Evolutionary conservation across 1,139 yeast genomes (phyloP).

Genomic region (Ogataea hybrid): DNA sequence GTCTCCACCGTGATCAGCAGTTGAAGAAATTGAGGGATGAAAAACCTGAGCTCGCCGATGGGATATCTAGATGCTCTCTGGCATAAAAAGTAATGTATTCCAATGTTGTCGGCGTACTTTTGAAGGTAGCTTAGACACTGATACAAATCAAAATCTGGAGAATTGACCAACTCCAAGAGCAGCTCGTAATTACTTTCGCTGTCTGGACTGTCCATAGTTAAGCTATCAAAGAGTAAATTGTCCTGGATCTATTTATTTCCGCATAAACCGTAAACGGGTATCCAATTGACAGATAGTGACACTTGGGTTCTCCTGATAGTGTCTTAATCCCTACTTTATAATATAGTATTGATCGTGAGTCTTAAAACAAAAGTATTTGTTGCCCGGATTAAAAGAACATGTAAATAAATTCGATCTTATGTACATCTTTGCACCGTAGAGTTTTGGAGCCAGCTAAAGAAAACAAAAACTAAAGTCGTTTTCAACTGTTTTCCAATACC

Average conservation of each 20-base stretch:
- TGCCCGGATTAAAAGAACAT: not conserved
- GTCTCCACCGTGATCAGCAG: conserved; percentile 79
- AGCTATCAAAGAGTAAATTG: not conserved
- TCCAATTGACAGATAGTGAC: not conserved
- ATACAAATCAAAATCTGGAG: conserved; percentile 60
- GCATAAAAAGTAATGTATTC: conserved; percentile 75
- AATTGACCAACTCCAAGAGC: conserved; percentile 32
- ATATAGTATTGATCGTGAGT: not conserved
- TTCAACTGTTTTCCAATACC: not conserved
- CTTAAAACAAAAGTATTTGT: not conserved
- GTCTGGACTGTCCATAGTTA: conserved; percentile 9
- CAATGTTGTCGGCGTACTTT: conserved; percentile 65
- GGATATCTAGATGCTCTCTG: conserved; percentile 55
- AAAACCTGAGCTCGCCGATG: conserved; percentile 74
- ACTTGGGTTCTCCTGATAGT: too few species aligned
- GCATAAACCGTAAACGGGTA: not conserved
- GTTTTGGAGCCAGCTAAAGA: not conserved
- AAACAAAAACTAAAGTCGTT: not conserved
- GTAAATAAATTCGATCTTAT: not conserved
- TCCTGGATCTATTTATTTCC: not conserved
- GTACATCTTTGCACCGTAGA: not conserved
- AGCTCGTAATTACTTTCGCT: conserved; percentile 18
- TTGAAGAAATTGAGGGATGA: conserved; percentile 88
- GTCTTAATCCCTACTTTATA: not conserved
- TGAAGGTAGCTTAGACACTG: conserved; percentile 65